Evolutionary conservation across 2,329 filamentous ascomycete genomes (phyloP).

Genomic region (Sarocladium strictum): DNA sequence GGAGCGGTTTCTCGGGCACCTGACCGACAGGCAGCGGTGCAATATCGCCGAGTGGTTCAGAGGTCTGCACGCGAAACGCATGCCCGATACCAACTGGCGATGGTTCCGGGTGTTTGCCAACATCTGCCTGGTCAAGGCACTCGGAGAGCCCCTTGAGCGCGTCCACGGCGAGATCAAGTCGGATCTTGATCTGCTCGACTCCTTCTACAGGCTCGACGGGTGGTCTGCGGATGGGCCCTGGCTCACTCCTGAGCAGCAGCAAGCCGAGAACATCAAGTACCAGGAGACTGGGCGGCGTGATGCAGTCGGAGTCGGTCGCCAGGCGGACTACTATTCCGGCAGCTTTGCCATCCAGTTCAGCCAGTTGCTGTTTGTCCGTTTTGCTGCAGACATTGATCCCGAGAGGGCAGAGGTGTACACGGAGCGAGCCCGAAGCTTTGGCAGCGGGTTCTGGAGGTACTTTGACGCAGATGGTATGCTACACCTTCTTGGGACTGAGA

Average conservation of each 20-base stretch:
- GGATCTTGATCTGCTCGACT: conserved; percentile 37
- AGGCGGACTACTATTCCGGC: conserved; percentile 47
- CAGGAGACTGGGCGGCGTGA: conserved; percentile 17
- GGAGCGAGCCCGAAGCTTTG: conserved; percentile 32
- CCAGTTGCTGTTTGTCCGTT: conserved; percentile 39
- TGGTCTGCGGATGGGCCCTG: conserved; percentile 44
- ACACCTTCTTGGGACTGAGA: background rate
- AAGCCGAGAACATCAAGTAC: conserved; percentile 8
- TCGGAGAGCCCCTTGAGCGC: conserved; percentile 27
- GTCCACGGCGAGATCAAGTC: conserved; percentile 27
- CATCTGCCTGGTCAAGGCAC: conserved; percentile 35
- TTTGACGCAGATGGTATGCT: conserved; percentile 39
- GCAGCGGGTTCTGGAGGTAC: conserved; percentile 37
- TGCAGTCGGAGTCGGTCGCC: conserved; percentile 21
- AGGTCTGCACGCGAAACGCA: conserved; percentile 35
- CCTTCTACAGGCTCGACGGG: conserved; percentile 37
- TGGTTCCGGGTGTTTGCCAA: conserved; percentile 48
- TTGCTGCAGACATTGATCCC: conserved; percentile 34
- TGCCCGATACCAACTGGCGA: conserved; percentile 44
- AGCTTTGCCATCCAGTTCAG: conserved; percentile 49
- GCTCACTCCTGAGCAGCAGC: conserved; percentile 19
- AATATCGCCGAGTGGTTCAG: conserved; percentile 36
- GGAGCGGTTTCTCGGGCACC: conserved; percentile 23
- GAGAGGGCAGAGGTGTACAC: conserved; percentile 30
- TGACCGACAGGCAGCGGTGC: conserved; percentile 21